Conservation (phyloP, 768 basidiomycete genomes). For the Omphalotus guepiniiformis region DNA sequence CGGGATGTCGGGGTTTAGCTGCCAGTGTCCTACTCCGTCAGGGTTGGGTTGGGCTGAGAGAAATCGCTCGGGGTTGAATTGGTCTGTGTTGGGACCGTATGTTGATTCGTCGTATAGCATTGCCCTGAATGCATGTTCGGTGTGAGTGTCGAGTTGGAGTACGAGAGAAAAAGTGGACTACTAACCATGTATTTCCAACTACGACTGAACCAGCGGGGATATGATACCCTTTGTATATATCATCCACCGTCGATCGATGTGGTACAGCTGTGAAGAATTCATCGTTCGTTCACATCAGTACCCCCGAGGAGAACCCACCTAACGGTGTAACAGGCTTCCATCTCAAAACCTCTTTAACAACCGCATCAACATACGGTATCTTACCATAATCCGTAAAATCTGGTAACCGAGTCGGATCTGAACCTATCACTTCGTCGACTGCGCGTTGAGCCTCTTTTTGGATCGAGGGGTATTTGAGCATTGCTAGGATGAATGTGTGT, state of each 20-base stretch:
- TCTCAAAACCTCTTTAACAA: constrained; percentile 20
- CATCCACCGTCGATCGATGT: constrained; percentile 22
- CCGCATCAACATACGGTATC: constrained; percentile 21
- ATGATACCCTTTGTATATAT: constrained; percentile 23
- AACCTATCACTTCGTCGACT: constrained; percentile 20
- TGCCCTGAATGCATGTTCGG: constrained; percentile 26
- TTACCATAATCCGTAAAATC: constrained; percentile 15
- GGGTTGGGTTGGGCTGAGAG: no score
- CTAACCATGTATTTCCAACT: constrained; percentile 7
- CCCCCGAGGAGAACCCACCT: constrained; percentile 10
- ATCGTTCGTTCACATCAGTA: background rate
- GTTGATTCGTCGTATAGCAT: constrained; percentile 33
- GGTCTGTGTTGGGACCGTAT: constrained; percentile 27
- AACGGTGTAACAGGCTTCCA: constrained; percentile 17
- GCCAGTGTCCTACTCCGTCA: no score
- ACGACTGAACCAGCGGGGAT: constrained; percentile 15
- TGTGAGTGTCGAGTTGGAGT: no score
- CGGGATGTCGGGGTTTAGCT: constrained; percentile 21
- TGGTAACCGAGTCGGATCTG: constrained; percentile 21
- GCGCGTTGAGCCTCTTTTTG: constrained; percentile 22
- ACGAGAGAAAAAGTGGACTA: no score
- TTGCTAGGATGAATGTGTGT: constrained; percentile 17
- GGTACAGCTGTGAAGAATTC: background rate
- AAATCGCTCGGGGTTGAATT: constrained; percentile 36
- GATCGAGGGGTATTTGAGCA: constrained; percentile 20